A percentile compares a stretch with the other conserved stretches of the same genome.
Conservation (phyloP, 2,329 filamentous ascomycete species). For the Fusarium pilosicola region DNA sequence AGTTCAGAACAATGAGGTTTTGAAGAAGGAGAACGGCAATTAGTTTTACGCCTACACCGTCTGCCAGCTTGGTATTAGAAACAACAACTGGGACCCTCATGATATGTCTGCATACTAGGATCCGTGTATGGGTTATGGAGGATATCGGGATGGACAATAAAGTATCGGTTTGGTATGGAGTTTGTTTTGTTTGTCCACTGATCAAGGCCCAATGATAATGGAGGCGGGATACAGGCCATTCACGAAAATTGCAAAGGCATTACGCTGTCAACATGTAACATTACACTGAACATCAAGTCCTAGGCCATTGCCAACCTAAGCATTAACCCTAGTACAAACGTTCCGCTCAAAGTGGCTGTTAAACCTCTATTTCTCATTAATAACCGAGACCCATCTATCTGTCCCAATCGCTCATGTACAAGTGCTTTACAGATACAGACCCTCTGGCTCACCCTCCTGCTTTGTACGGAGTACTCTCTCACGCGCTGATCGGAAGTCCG, state of each 20-base stretch:
- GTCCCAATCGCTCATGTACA: slow-evolving; percentile 40
- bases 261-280: slow-evolving; percentile 6
- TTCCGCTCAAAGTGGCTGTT: background rate
- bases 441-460: slow-evolving; percentile 97
- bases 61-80: slow-evolving; percentile 1
- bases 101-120: slow-evolving; percentile 23
- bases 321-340: slow-evolving; percentile 2
- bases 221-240: background rate
- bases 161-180: background rate
- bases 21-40: slow-evolving; percentile 38
- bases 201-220: background rate
- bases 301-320: background rate
- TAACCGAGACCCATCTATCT: slow-evolving; percentile 34
- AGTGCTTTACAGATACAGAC: slow-evolving; percentile 86
- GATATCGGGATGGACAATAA: background rate
- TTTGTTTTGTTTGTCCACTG: background rate
- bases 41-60: slow-evolving; percentile 16
- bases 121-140: slow-evolving; percentile 13
- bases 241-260: background rate
- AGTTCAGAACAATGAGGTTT: slow-evolving; percentile 35
- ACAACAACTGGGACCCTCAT: slow-evolving; percentile 17
- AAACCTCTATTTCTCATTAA: slow-evolving; percentile 39
- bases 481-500: slow-evolving; percentile 91
- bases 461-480: slow-evolving; percentile 98
- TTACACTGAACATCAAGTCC: background rate